Evolutionary conservation across 1,284 basidiomycete genomes (phyloP).

Genomic region (Fistulinella cinereoalba): DNA sequence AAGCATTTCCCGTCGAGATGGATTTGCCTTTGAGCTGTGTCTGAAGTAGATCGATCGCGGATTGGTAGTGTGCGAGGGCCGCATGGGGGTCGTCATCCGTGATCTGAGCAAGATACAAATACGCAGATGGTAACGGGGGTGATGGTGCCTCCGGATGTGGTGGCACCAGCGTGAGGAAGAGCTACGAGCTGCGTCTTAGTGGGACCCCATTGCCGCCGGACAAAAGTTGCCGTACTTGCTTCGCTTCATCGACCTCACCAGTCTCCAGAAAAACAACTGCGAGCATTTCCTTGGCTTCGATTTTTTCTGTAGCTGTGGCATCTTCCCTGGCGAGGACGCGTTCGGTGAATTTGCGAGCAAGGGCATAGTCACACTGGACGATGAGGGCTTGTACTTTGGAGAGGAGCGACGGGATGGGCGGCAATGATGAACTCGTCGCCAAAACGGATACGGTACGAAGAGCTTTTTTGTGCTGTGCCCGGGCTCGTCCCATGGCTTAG

Average conservation of each 20-base stretch:
- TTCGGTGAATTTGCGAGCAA: slow-evolving; percentile 70
- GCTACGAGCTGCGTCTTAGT: slow-evolving; percentile 39
- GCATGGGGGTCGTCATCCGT: slow-evolving; percentile 72
- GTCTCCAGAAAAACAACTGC: slow-evolving; percentile 76
- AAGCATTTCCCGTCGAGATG: slow-evolving; percentile 33
- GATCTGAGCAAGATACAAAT: slow-evolving; percentile 90
- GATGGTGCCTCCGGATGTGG: slow-evolving; percentile 56
- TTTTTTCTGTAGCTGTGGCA: slow-evolving; percentile 45
- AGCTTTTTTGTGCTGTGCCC: slow-evolving; percentile 52
- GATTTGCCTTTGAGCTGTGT: slow-evolving; percentile 67
- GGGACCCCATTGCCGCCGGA: background rate
- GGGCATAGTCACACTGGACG: slow-evolving; percentile 80
- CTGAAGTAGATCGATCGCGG: slow-evolving; percentile 75
- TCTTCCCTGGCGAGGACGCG: slow-evolving; percentile 69
- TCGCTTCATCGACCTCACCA: slow-evolving; percentile 74
- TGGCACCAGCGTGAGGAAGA: slow-evolving; percentile 61
- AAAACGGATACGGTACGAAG: slow-evolving; percentile 29
- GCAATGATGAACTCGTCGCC: slow-evolving; percentile 21
- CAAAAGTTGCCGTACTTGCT: slow-evolving; percentile 49
- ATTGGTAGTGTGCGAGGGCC: slow-evolving; percentile 79
- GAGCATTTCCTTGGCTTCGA: slow-evolving; percentile 76
- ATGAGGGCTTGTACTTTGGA: slow-evolving; percentile 77
- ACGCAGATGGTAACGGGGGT: slow-evolving; percentile 74
- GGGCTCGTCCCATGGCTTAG: slow-evolving; percentile 62
- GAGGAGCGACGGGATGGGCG: slow-evolving; percentile 53